These are phyloP conservation scores for Coffea eugenioides DNA, from an alignment of 257 asterid genomes.

Conservation along the genomic window DNA sequence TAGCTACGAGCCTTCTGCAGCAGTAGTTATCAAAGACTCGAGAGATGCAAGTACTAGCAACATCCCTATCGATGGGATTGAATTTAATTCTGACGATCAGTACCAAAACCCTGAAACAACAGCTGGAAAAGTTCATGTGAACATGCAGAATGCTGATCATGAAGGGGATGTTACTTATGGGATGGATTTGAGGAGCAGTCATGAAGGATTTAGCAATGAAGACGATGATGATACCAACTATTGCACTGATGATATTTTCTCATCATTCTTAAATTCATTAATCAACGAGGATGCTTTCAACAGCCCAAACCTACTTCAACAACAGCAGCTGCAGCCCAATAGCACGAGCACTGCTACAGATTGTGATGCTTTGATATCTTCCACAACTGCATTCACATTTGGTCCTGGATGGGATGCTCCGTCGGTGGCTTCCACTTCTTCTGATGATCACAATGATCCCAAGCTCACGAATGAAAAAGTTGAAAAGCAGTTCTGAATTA, in stretches of 20 bases:
- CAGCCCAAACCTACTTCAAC: constrained; percentile 12
- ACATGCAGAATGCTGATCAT: not conserved
- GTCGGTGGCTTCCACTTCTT: not conserved
- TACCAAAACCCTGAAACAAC: not conserved
- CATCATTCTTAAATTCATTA: constrained; percentile 61
- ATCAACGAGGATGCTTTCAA: constrained; percentile 56
- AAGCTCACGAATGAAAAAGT: not conserved
- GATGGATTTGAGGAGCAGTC: not conserved
- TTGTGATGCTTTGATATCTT: constrained; percentile 14
- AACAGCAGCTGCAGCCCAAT: constrained; percentile 1
- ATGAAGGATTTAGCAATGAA: constrained; percentile 5
- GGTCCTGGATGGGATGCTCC: constrained; percentile 18
- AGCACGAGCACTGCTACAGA: not conserved
- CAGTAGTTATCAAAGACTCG: not conserved
- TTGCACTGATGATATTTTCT: constrained; percentile 47
- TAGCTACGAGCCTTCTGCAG: not conserved
- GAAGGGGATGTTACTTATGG: not conserved
- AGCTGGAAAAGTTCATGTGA: not conserved
- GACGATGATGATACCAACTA: constrained; percentile 22
- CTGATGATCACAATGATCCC: constrained; percentile 12
- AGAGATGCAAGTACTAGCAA: not conserved
- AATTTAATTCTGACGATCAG: not conserved
- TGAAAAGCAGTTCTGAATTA: not conserved
- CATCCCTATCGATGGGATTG: not conserved
- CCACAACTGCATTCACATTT: not conserved